Base-by-base conservation (phyloP, 495 filamentous ascomycete species). In the Penicillium steckii region DNA sequence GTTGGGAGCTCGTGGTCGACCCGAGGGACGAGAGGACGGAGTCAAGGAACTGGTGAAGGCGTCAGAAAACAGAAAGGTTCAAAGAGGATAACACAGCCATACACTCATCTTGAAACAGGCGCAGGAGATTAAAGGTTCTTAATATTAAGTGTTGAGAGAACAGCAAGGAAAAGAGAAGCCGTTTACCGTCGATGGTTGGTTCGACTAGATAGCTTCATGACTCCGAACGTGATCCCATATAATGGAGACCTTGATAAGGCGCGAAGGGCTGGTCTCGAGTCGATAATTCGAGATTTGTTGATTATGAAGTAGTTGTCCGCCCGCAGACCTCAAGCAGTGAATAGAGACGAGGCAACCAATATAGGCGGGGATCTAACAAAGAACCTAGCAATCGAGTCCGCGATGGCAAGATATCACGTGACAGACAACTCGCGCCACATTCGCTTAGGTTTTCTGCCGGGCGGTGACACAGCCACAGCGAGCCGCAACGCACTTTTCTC, bases 11-110 rank as follows among this genome's bases (percentile, higher is more conserved):
- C 41, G 70, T 70, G 37, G 72, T 77, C 62, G 73, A 73, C 62
- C 75, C 70, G 32, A 84, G 72, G 27, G 78, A 80, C 52, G 80
- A 75, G 48, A 83, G 73, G 23, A 83, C 72, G 19, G 81, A 83
- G 60, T 80, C 80, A 59, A 84, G 75, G 51, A 81, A 82, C 81
- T 84, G 35, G 9, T 19, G 8, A 29, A 47, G 18, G 32, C 23
- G 50, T 76, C 29, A 74, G 64, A 49, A 40, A 52, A 38, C 8
- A 13, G 26, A 33, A 10, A 48, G 25, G 19, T 7, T 24, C 32
- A 41, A 26, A n/a, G 21, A 38, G 26, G 17, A 29, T 12, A 48
- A 19, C 37, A 50, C 25, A 42, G 9, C 45, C 74, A 58, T 72
- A 80, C 78, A 71, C 78, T 80, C 77, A 80, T 79, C 9, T 56